A percentile compares a stretch with the other conserved stretches of the same genome.
These are phyloP conservation scores for Cladophialophora bantiana DNA, from an alignment of 2,329 filamentous ascomycete genomes.

Conservation along the genomic window DNA sequence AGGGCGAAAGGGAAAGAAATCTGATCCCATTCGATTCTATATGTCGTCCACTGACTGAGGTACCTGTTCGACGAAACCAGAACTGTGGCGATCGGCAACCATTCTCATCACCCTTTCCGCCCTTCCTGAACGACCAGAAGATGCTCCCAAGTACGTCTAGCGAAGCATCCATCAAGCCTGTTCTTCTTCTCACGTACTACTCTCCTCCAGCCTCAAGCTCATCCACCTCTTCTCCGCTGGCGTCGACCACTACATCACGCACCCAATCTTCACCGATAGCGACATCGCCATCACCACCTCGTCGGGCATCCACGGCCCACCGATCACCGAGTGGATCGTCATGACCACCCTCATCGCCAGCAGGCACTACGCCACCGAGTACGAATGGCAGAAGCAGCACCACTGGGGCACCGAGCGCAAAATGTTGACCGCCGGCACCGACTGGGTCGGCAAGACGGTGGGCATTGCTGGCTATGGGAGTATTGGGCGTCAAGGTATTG, in stretches of 20 bases:
- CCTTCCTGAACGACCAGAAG: slow-evolving; percentile 50
- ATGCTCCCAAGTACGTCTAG: slow-evolving; percentile 41
- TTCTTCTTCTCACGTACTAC: neutral
- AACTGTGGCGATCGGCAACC: slow-evolving; percentile 52
- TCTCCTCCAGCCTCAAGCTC: slow-evolving; percentile 50
- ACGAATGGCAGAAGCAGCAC: slow-evolving; percentile 65
- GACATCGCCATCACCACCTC: slow-evolving; percentile 62
- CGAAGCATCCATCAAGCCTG: neutral
- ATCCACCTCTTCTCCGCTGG: slow-evolving; percentile 67
- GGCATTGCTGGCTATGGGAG: slow-evolving; percentile 69
- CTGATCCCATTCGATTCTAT: neutral
- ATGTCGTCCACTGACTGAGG: slow-evolving; percentile 1
- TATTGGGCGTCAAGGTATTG: slow-evolving; percentile 65
- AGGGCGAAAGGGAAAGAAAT: neutral
- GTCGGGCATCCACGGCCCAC: slow-evolving; percentile 66
- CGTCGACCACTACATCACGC: slow-evolving; percentile 60
- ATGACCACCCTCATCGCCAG: slow-evolving; percentile 66
- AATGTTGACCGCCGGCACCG: slow-evolving; percentile 48
- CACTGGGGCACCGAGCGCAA: slow-evolving; percentile 55
- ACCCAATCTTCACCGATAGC: slow-evolving; percentile 61
- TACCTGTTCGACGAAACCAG: slow-evolving; percentile 36
- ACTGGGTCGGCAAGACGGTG: slow-evolving; percentile 63
- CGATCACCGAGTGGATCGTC: slow-evolving; percentile 72
- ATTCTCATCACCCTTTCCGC: slow-evolving; percentile 58
- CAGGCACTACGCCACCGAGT: slow-evolving; percentile 62